Conservation (phyloP, 2,329 filamentous ascomycete genomes). For the Colletotrichum chlorophyti region DNA sequence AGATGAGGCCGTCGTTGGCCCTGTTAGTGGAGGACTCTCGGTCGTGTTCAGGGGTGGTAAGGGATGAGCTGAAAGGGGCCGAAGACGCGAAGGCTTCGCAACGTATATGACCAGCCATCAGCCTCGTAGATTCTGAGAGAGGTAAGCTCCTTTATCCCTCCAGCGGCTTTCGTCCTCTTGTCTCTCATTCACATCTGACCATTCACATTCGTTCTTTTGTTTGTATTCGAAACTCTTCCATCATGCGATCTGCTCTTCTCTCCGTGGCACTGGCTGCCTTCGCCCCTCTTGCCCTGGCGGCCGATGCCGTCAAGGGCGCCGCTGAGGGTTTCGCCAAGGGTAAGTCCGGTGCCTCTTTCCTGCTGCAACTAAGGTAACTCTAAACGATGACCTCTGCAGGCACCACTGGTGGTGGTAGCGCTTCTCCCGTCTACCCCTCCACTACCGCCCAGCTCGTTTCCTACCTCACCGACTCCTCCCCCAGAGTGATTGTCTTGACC, state of each 20-base stretch:
- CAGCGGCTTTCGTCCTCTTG: conserved; percentile 9
- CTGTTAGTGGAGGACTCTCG: neutral
- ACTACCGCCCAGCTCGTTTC: conserved; percentile 62
- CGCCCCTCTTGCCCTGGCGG: conserved; percentile 20
- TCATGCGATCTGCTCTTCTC: conserved; percentile 20
- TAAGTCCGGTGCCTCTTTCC: too few species aligned
- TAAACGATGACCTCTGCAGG: too few species aligned
- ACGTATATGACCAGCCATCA: conserved; percentile 14
- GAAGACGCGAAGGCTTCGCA: neutral
- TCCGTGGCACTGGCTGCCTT: conserved; percentile 26
- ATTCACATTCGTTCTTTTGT: conserved; percentile 14
- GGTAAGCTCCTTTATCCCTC: conserved; percentile 4
- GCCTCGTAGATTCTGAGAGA: neutral
- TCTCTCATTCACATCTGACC: conserved; percentile 20
- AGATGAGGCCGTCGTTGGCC: conserved; percentile 18
- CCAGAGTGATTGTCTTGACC: conserved; percentile 65
- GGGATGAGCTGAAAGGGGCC: neutral
- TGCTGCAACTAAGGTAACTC: too few species aligned
- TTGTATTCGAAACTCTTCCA: conserved; percentile 3
- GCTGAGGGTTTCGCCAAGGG: conserved; percentile 54
- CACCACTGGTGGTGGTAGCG: conserved; percentile 63
- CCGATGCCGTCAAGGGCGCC: conserved; percentile 41
- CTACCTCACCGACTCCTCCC: conserved; percentile 60
- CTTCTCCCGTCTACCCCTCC: conserved; percentile 58
- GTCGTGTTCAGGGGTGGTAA: neutral